Conservation (phyloP, 1,284 basidiomycete species). For the Laetiporus sulphureus region DNA sequence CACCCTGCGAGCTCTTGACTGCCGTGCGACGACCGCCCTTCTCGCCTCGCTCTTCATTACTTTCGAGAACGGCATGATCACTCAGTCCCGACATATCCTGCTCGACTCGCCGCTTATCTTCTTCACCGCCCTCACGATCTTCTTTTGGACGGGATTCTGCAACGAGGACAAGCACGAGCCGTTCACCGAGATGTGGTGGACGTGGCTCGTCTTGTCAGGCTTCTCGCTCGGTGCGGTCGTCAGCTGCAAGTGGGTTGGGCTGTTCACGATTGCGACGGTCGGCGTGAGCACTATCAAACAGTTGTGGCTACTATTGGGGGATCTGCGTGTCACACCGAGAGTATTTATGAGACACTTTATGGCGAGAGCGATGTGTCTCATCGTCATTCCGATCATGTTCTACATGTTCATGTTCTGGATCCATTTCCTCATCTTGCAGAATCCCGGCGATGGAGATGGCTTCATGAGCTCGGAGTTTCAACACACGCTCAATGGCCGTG, state of each 20-base stretch:
- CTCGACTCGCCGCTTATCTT: slow-evolving; percentile 97
- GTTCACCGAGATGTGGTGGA: slow-evolving; percentile 90
- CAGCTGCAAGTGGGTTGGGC: slow-evolving; percentile 97
- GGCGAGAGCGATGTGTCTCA: slow-evolving; percentile 86
- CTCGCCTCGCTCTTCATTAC: slow-evolving; percentile 88
- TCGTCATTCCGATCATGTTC: slow-evolving; percentile 77
- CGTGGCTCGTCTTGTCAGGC: slow-evolving; percentile 86
- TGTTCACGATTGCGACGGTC: slow-evolving; percentile 97
- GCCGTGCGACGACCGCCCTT: slow-evolving; percentile 84
- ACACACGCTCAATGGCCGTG: slow-evolving; percentile 87
- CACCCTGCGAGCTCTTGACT: slow-evolving; percentile 88
- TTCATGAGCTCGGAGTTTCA: slow-evolving; percentile 99
- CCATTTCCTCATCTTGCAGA: slow-evolving; percentile 86
- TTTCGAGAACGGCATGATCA: slow-evolving; percentile 95
- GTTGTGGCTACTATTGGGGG: slow-evolving; percentile 89
- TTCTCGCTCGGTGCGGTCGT: slow-evolving; percentile 87
- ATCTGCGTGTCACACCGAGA: slow-evolving; percentile 72
- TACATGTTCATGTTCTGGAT: slow-evolving; percentile 97
- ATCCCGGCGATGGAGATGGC: slow-evolving; percentile 93
- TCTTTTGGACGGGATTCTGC: slow-evolving; percentile 87
- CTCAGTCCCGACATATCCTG: slow-evolving; percentile 94
- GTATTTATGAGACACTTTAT: slow-evolving; percentile 81
- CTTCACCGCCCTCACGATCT: slow-evolving; percentile 89
- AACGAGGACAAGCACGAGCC: slow-evolving; percentile 82
- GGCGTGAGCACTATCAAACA: slow-evolving; percentile 83